Conservation (phyloP, 495 filamentous ascomycete species). For the Neurospora sp. region DNA sequence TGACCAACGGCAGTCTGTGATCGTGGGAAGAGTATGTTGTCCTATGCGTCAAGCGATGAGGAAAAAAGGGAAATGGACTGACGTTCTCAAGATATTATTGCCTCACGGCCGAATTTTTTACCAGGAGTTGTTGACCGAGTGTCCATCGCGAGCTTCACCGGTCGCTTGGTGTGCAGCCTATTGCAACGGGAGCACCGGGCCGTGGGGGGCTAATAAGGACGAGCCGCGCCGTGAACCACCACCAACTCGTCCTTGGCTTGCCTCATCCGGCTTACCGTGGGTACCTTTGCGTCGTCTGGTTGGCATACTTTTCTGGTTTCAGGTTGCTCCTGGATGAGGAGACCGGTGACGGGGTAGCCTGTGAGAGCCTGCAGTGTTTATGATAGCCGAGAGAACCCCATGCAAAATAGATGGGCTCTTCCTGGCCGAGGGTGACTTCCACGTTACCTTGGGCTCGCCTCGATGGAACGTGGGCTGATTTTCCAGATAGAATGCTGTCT, state of each 20-base stretch:
- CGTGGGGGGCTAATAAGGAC: background rate
- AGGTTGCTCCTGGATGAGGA: background rate
- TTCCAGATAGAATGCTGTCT: background rate
- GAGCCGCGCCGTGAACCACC: background rate
- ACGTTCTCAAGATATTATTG: background rate
- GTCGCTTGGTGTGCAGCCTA: background rate
- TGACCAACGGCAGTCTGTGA: background rate
- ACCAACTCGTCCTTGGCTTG: background rate
- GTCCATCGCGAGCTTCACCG: background rate
- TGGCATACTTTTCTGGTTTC: background rate
- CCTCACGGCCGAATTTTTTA: background rate
- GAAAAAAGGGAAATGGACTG: background rate
- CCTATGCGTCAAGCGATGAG: background rate
- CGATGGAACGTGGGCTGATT: background rate
- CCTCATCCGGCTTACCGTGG: background rate
- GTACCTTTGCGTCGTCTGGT: background rate
- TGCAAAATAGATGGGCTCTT: background rate
- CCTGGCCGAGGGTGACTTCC: background rate
- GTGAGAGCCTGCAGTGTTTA: background rate
- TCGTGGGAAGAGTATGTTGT: background rate
- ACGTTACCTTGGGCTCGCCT: background rate
- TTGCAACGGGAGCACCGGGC: background rate
- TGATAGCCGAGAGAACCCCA: background rate
- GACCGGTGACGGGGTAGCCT: background rate
- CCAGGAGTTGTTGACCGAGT: background rate